Evolutionary conservation across 2,329 filamentous ascomycete species (phyloP), one percentile per base, ranked within the genome.

Genomic region (Coniochaeta hoffmannii): DNA sequence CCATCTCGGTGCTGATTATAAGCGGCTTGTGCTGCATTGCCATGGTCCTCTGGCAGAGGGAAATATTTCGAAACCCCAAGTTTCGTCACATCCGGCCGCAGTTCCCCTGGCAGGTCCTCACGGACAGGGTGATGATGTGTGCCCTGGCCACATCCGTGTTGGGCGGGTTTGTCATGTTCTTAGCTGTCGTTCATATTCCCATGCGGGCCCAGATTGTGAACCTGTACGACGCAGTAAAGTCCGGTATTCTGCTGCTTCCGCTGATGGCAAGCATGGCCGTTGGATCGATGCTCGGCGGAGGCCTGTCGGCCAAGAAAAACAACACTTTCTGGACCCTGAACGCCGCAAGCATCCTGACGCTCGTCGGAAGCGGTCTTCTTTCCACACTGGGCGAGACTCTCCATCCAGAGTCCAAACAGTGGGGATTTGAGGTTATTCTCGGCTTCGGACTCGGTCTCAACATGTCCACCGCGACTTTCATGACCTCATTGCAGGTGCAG

Each of bases 201-300:
- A 56, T 64, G 15, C 59, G 62, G 15, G 56, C 61, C 11, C 59
- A 64, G 51, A 61, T 64, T 22, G 61, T 61, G 24, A 62, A 64
- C 41, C 32, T 60, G 8, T 61, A 63, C 53, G 56, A 57, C 7
- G 58, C 59, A 17, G 60, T 63, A n/a, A 62, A 60, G 50, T 56
- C 62, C 28, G 62, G 62, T 10, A 56, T 59, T 17, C 53, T 63
- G 15, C 56, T 64, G 8, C 60, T 64, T 12, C 62, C 62, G 15
- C 56, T 61, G 53, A 62, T 64, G 61, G 62, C 57, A 8, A 56
- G 59, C 32, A 59, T 53, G 41, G 60, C 61, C 1, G 52, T 56
- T 10, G 60, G 61, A 22, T 62, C 59, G 14, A 57, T 55, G 1
- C 9, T 62, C n/a, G 60, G 60, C 14, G 61, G 61, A 10, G 60